Base-by-base conservation (phyloP, 2,329 filamentous ascomycete genomes). In the Triangularia verruculosa region DNA sequence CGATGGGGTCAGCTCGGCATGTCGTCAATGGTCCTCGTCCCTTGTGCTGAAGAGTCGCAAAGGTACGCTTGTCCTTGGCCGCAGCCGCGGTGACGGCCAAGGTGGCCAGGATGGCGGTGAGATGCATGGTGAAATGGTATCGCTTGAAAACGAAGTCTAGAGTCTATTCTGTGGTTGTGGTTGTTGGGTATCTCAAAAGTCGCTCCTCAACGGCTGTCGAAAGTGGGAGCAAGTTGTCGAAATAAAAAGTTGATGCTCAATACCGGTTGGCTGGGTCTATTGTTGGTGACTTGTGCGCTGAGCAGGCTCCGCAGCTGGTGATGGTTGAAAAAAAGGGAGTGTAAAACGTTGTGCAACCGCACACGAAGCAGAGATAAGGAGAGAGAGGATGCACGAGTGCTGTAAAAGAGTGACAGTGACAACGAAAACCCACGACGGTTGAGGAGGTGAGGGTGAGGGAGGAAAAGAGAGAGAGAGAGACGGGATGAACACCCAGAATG, bases 41-140 rank as follows among this genome's bases (percentile, higher is more conserved):
- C 73, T 86, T 85, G 80, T 92, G 91, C 71, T 84, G 87, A 73
- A 91, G 83, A 72, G 91, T 89, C 61, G 88, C 88, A 70, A 89
- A 86, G 52, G 86, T 86, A 62, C 83, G 79, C 70, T 82, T 80
- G 68, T 77, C 77, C 28, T 72, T 79, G 72, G 65, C 77, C 32
- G 76, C 74, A 65, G 77, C 73, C 57, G 76, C 74, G 34, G 79
- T 66, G 66, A 79, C 79, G 66, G 78, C 74, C 52, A 78, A 61
- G 59, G 70, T 64, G 61, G 70, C 69, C 47, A 74, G 61, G 20
- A 69, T 61, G 32, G 68, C 67, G 30, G 69, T 62, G 64, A 68
- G 67, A 20, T 66, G 65, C 70, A 71, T 71, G 20, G 30, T 61
- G 53, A 24, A 56, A 52, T 62, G 30, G 28, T 39, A 20, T 62